Percentiles rank a stretch among this genome's conserved stretches.
phyloP scores from a whole-genome alignment of 495 filamentous ascomycete genomes.

The Penicillium mononematosum region DNA sequence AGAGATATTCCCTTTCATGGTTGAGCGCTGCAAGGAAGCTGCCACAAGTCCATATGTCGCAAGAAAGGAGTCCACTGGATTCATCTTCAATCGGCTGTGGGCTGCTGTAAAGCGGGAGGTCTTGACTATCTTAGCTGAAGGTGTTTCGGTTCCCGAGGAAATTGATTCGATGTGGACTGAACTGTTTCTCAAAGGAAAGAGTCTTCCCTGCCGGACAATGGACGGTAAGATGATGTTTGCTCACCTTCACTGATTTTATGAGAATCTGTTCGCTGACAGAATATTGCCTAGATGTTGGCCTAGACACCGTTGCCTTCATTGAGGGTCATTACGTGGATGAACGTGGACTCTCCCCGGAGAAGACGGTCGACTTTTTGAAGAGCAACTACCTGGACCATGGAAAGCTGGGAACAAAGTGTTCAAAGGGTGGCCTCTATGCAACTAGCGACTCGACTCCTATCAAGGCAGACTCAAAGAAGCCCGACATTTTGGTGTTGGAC shows the following conservation, averaged over 20 bases:
- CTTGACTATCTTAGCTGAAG: slow-evolving; percentile 47
- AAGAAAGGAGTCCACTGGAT: slow-evolving; percentile 45
- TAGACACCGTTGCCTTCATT: slow-evolving; percentile 52
- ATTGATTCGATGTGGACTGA: slow-evolving; percentile 45
- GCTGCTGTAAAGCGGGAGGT: slow-evolving; percentile 53
- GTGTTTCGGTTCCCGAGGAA: slow-evolving; percentile 42
- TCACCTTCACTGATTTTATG: neutral
- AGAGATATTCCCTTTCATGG: slow-evolving; percentile 45
- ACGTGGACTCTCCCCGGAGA: slow-evolving; percentile 35
- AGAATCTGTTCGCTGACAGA: neutral
- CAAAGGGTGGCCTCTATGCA: slow-evolving; percentile 31
- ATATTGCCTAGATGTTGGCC: slow-evolving; percentile 38
- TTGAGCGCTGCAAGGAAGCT: slow-evolving; percentile 35
- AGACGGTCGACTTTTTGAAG: slow-evolving; percentile 41
- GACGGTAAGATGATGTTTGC: slow-evolving; percentile 28
- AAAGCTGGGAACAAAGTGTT: slow-evolving; percentile 29
- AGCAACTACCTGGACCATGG: slow-evolving; percentile 42
- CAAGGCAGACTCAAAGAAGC: neutral
- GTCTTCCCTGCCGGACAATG: slow-evolving; percentile 33
- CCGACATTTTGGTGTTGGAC: slow-evolving; percentile 27
- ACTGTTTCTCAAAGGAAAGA: slow-evolving; percentile 34
- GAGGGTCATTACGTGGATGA: slow-evolving; percentile 46
- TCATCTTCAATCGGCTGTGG: slow-evolving; percentile 55
- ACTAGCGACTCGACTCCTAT: slow-evolving; percentile 1
- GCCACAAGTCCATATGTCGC: slow-evolving; percentile 43